These are phyloP conservation scores for Clathrospora elynae DNA, from an alignment of 2,329 filamentous ascomycete species.

Conservation along the genomic window DNA sequence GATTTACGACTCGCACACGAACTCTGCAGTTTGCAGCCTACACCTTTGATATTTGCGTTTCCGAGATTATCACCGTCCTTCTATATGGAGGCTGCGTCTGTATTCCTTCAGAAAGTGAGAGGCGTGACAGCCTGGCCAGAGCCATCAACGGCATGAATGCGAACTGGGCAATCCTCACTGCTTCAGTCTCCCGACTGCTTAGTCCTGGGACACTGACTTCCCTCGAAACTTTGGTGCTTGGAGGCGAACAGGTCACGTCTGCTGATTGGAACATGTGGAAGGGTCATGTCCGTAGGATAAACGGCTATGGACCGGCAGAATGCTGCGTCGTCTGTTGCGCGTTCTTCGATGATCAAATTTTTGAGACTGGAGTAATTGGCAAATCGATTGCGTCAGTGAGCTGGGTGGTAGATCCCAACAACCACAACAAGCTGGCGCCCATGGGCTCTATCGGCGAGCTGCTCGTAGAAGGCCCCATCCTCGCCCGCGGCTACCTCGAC, in stretches of 20 bases:
- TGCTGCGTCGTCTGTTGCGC: not conserved
- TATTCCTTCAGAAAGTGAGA: slow-evolving; percentile 58
- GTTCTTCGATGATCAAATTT: not conserved
- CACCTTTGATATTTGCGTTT: slow-evolving; percentile 59
- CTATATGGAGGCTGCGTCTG: slow-evolving; percentile 46
- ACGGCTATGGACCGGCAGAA: slow-evolving; percentile 13
- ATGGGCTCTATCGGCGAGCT: slow-evolving; percentile 30
- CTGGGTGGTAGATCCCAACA: slow-evolving; percentile 32
- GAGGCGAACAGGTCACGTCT: slow-evolving; percentile 2
- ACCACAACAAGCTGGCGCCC: slow-evolving; percentile 25
- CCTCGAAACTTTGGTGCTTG: slow-evolving; percentile 4
- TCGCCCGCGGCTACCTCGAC: slow-evolving; percentile 33
- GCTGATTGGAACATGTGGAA: slow-evolving; percentile 8
- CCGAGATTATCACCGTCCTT: slow-evolving; percentile 62
- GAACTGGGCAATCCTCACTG: slow-evolving; percentile 16
- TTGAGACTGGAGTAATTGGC: slow-evolving; percentile 13
- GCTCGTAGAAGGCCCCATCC: slow-evolving; percentile 27
- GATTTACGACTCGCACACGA: not conserved
- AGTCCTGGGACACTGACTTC: slow-evolving; percentile 11
- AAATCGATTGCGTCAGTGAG: slow-evolving; percentile 12
- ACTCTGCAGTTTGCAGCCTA: slow-evolving; percentile 45
- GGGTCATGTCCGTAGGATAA: slow-evolving; percentile 12
- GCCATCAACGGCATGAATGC: slow-evolving; percentile 49
- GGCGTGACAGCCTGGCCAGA: slow-evolving; percentile 56
- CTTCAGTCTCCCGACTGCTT: slow-evolving; percentile 16